Conservation (phyloP, 2,329 filamentous ascomycete species). For the Salinomyces thailandicus region DNA sequence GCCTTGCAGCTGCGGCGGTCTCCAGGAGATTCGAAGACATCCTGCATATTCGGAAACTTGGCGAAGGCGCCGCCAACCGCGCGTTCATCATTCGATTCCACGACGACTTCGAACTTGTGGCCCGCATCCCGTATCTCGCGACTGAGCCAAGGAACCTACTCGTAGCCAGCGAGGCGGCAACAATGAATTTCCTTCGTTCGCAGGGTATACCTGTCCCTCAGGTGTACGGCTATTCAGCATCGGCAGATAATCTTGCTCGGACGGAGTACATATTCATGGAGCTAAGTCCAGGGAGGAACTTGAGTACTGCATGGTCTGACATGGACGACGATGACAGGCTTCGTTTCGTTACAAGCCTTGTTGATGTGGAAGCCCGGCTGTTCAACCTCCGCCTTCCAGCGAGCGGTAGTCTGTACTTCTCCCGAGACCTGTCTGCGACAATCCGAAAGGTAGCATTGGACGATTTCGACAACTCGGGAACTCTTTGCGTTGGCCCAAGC, state of each 20-base stretch:
- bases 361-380: slow-evolving; percentile 21
- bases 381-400: slow-evolving; percentile 21
- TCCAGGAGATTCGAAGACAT: slow-evolving; percentile 4
- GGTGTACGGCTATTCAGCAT: slow-evolving; percentile 11
- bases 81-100: slow-evolving; percentile 13
- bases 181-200: slow-evolving; percentile 14
- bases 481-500: slow-evolving; percentile 25
- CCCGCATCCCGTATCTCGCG: slow-evolving; percentile 16
- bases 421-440: slow-evolving; percentile 15
- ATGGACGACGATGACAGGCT: slow-evolving; percentile 17
- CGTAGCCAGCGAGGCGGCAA: slow-evolving; percentile 21
- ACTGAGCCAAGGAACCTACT: slow-evolving; percentile 12
- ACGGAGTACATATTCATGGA: slow-evolving; percentile 20
- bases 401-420: slow-evolving; percentile 25
- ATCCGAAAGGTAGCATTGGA: slow-evolving; percentile 12
- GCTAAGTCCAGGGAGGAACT: slow-evolving; percentile 7
- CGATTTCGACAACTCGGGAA: slow-evolving; percentile 6
- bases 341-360: slow-evolving; percentile 17
- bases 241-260: slow-evolving; percentile 10
- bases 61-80: slow-evolving; percentile 19
- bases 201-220: slow-evolving; percentile 14
- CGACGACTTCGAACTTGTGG: slow-evolving; percentile 17
- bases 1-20: slow-evolving; percentile 7
- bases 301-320: slow-evolving; percentile 16
- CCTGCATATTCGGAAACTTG: slow-evolving; percentile 10